Conservation (phyloP, 495 filamentous ascomycete genomes). For the Neurospora sp. region DNA sequence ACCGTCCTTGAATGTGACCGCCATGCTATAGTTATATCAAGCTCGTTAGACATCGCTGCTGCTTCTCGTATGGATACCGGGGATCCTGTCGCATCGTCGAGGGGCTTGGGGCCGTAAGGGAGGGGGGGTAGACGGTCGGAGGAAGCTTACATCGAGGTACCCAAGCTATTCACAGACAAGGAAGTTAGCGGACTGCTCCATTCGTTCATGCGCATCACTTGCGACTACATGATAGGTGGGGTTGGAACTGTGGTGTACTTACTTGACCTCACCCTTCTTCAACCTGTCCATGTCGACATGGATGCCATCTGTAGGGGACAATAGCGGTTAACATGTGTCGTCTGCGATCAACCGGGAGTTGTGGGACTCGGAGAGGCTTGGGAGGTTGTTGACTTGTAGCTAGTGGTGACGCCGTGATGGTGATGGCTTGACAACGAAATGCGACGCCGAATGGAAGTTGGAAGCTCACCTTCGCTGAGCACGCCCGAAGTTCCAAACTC, state of each 20-base stretch:
- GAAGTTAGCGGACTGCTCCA: constrained; percentile 7
- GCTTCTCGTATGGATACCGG: not conserved
- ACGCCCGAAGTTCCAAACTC: constrained; percentile 56
- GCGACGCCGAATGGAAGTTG: not conserved
- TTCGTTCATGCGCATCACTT: not conserved
- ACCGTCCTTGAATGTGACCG: constrained; percentile 94
- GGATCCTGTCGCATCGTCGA: constrained; percentile 2
- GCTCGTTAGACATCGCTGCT: constrained; percentile 10
- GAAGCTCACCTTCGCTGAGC: constrained; percentile 55
- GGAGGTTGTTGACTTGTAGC: not conserved
- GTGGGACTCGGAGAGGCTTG: not conserved
- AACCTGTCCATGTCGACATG: constrained; percentile 92
- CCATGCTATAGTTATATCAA: constrained; percentile 46
- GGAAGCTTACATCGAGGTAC: constrained; percentile 85
- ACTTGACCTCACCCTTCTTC: constrained; percentile 57
- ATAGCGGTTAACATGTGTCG: not conserved
- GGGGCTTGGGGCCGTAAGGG: not conserved
- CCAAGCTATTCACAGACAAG: constrained; percentile 48
- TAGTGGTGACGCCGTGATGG: not conserved
- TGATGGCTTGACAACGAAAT: not conserved
- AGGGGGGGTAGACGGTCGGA: constrained; percentile 3
- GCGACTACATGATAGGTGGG: not conserved
- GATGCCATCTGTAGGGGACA: constrained; percentile 70
- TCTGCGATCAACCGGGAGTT: constrained; percentile 3
- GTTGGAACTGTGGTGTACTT: constrained; percentile 24